These are phyloP conservation scores for Neostapfia colusana DNA, from an alignment of 176 grass and related monocot species.

Conservation along the genomic window DNA sequence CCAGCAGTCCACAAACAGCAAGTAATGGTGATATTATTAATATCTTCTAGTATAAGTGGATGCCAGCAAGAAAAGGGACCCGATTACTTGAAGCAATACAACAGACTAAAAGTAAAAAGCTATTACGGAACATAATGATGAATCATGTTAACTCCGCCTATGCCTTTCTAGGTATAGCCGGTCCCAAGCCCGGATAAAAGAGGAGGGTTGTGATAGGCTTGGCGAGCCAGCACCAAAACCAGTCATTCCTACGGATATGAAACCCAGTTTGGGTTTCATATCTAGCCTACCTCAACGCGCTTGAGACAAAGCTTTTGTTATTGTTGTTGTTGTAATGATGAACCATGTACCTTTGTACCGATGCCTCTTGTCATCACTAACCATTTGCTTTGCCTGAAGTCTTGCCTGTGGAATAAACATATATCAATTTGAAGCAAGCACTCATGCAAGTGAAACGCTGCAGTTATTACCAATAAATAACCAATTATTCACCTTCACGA, in stretches of 20 bases:
- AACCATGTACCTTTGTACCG: constrained; percentile 68
- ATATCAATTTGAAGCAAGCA: neutral
- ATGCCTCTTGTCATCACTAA: constrained; percentile 59
- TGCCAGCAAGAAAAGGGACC: neutral
- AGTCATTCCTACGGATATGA: no score
- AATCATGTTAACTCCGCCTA: no score
- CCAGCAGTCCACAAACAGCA: constrained; percentile 5
- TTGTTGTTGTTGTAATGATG: no score
- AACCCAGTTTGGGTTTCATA: no score
- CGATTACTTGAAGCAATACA: constrained; percentile 9
- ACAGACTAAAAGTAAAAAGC: neutral
- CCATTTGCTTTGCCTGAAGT: constrained; percentile 71
- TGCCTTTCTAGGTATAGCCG: no score
- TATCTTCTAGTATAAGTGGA: neutral
- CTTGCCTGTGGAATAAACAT: constrained; percentile 61
- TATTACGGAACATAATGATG: neutral
- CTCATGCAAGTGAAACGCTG: neutral
- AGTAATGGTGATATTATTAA: neutral
- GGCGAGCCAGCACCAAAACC: no score
- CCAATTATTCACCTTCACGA: constrained; percentile 71
- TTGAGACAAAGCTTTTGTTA: no score
- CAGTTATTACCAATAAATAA: neutral
- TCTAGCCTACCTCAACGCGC: no score
- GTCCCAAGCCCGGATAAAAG: no score
- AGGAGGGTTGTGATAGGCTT: no score